These are phyloP conservation scores for Crucibulum laeve DNA, from an alignment of 768 basidiomycete species.

Conservation along the genomic window DNA sequence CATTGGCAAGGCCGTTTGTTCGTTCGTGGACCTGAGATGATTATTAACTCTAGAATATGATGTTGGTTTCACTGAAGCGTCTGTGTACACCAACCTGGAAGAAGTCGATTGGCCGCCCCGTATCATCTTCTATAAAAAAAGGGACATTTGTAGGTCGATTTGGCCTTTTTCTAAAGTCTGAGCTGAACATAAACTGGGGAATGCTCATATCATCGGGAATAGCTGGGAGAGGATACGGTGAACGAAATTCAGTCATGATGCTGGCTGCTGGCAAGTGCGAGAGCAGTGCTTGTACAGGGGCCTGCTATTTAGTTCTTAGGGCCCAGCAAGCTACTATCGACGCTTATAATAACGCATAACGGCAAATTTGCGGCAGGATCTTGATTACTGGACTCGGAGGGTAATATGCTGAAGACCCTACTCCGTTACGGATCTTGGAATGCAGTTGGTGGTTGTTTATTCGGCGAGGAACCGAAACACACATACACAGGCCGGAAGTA, in stretches of 20 bases:
- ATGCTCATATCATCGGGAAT: conserved; percentile 64
- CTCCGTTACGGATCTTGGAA: no score
- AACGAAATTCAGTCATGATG: conserved; percentile 31
- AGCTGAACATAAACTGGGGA: conserved; percentile 62
- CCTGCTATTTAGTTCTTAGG: background rate
- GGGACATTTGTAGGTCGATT: conserved; percentile 38
- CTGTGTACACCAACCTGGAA: conserved; percentile 39
- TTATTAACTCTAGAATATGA: conserved; percentile 8
- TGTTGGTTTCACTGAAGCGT: conserved; percentile 16
- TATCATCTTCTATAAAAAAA: conserved; percentile 57
- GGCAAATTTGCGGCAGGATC: conserved; percentile 1
- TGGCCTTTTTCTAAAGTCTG: conserved; percentile 36
- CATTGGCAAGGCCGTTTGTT: conserved; percentile 51
- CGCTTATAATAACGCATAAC: background rate
- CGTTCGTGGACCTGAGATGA: conserved; percentile 27
- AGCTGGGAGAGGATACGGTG: conserved; percentile 25
- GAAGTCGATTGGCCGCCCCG: conserved; percentile 36
- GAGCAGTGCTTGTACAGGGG: background rate
- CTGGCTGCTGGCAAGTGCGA: background rate
- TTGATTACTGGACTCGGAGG: background rate
- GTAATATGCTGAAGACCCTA: no score
- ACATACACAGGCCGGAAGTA: no score
- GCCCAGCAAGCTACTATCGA: background rate
- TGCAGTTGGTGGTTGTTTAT: no score
- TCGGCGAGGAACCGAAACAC: no score